A percentile compares a stretch with the other conserved stretches of the same genome.
These are phyloP conservation scores for Tulasnella sp. DNA, from an alignment of 768 basidiomycete genomes.

Conservation along the genomic window DNA sequence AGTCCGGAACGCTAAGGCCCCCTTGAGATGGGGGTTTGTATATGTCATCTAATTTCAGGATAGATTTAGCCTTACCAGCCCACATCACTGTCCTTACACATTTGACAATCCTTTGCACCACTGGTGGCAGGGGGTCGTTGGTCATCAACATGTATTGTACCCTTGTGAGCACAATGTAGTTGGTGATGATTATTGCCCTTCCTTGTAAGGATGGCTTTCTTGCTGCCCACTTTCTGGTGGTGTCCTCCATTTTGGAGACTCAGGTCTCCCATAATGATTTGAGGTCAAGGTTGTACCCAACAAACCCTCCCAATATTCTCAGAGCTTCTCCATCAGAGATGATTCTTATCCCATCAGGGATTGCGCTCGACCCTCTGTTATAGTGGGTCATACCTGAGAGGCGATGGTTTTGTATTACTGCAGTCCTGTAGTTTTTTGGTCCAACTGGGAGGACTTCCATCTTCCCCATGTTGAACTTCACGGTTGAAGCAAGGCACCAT, in stretches of 20 bases:
- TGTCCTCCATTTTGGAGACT: constrained; percentile 8
- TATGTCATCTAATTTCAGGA: background rate
- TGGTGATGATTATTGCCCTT: background rate
- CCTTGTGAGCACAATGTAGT: background rate
- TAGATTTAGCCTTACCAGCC: background rate
- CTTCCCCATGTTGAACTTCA: constrained; percentile 24
- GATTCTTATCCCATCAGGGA: background rate
- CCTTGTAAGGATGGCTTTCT: background rate
- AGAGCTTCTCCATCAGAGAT: constrained; percentile 10
- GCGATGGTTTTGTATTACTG: background rate
- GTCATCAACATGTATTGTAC: constrained; percentile 3
- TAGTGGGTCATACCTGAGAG: background rate
- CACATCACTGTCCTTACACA: background rate
- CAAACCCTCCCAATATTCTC: constrained; percentile 19
- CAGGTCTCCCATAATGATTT: constrained; percentile 8
- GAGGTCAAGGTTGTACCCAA: constrained; percentile 17
- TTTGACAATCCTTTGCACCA: background rate
- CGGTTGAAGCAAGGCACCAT: constrained; percentile 24
- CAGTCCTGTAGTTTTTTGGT: background rate
- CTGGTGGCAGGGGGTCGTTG: background rate
- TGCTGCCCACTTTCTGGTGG: constrained; percentile 1
- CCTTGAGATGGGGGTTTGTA: background rate
- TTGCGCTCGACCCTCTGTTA: background rate
- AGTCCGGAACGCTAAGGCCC: background rate
- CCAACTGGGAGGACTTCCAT: constrained; percentile 25